phyloP scores from a whole-genome alignment of 306 rosid species.

The Castanea mollissima region DNA sequence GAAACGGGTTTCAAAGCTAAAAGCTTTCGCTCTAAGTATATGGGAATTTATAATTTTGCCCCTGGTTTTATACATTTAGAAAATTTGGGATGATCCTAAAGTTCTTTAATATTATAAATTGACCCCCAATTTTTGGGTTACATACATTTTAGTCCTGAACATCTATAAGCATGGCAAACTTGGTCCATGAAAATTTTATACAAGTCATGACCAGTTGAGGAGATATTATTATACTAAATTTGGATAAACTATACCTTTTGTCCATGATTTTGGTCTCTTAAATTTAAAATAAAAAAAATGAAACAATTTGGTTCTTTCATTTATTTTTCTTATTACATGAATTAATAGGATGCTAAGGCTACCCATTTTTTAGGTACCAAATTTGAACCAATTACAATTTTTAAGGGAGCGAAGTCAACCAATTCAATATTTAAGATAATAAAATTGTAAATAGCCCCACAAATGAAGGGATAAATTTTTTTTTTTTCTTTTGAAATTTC shows the following conservation, averaged over 20 bases:
- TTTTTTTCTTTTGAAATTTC: too few species aligned
- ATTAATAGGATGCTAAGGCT: too few species aligned
- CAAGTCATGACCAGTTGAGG: background rate
- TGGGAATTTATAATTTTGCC: constrained; percentile 8
- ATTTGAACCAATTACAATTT: too few species aligned
- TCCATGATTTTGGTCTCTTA: too few species aligned
- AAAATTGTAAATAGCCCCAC: too few species aligned
- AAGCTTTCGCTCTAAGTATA: constrained; percentile 22
- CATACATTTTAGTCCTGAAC: background rate
- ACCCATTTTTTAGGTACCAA: too few species aligned
- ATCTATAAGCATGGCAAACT: background rate
- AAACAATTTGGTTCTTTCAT: too few species aligned
- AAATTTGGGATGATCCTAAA: background rate
- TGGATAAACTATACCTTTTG: background rate
- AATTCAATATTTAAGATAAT: too few species aligned
- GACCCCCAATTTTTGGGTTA: background rate
- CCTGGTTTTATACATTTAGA: background rate
- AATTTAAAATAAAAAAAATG: too few species aligned
- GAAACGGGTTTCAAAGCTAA: constrained; percentile 24
- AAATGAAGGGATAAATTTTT: too few species aligned
- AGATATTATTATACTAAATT: background rate
- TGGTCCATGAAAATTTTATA: background rate
- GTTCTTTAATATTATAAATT: background rate
- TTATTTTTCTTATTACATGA: too few species aligned
- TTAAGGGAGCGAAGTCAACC: too few species aligned